Evolutionary conservation across 805 yeast species (phyloP).

Genomic region (Torulaspora maleeae): DNA sequence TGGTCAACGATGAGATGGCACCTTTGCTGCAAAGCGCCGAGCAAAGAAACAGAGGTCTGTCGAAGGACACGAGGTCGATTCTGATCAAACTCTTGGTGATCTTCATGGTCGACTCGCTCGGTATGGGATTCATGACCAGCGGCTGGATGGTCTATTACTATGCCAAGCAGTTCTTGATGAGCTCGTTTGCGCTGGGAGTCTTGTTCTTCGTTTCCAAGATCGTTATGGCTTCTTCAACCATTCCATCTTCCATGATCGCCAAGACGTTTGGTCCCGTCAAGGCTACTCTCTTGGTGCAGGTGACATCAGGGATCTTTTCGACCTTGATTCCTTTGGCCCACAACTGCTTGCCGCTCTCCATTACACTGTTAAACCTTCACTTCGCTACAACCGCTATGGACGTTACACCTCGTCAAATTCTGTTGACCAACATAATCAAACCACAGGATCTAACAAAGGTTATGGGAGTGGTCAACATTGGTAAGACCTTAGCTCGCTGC

Average conservation of each 20-base stretch:
- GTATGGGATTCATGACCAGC: conserved; percentile 81
- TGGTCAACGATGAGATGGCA: conserved; percentile 27
- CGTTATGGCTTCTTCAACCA: conserved; percentile 60
- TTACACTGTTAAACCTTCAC: conserved; percentile 49
- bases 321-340: conserved; percentile 48
- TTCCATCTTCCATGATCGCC: conserved; percentile 72
- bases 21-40: conserved; percentile 19
- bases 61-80: conserved; percentile 42
- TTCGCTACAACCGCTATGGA: conserved; percentile 76
- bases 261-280: conserved; percentile 68
- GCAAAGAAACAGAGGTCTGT: conserved; percentile 19
- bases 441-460: conserved; percentile 65
- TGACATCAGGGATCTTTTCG: conserved; percentile 70
- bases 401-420: conserved; percentile 84
- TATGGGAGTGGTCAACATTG: conserved; percentile 81
- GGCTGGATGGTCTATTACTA: conserved; percentile 88
- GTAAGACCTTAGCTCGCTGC: conserved; percentile 79
- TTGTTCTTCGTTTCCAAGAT: conserved; percentile 62
- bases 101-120: conserved; percentile 83
- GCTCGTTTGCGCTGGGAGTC: conserved; percentile 58
- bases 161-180: conserved; percentile 48
- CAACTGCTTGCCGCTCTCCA: conserved; percentile 39
- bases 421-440: conserved; percentile 62
- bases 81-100: conserved; percentile 49
- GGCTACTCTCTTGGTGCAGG: conserved; percentile 68